Percentiles rank a stretch among this genome's conserved stretches.
Evolutionary conservation across 352 stramenopile species (phyloP).

Genomic region (Saprolegnia diclina): DNA sequence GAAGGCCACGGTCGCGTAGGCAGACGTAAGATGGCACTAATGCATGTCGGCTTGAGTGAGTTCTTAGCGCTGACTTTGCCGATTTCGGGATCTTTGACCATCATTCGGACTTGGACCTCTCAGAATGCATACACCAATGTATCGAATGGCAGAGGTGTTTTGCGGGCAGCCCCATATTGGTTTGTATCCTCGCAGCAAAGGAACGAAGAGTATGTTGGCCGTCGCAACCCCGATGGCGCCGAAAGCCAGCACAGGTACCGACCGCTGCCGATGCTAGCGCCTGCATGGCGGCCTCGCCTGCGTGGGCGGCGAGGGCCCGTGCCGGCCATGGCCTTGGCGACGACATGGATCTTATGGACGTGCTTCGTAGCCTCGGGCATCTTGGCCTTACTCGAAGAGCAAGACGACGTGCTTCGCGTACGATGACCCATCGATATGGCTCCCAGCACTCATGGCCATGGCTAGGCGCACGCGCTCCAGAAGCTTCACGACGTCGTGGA

Average conservation of each 20-base stretch:
- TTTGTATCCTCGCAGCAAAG: conserved; percentile 18
- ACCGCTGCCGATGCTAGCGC: neutral
- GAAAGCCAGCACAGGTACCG: conserved; percentile 13
- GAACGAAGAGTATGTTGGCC: conserved; percentile 22
- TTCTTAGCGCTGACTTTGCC: too few relatives aligned
- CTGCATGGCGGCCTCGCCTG: neutral
- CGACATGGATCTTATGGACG: conserved; percentile 19
- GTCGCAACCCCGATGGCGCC: conserved; percentile 12
- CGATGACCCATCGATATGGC: neutral
- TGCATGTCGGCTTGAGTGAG: neutral
- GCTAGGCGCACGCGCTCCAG: conserved; percentile 82
- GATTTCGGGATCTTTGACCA: neutral
- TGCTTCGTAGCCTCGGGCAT: conserved; percentile 65
- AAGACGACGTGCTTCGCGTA: conserved; percentile 86
- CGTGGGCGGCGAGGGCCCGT: neutral
- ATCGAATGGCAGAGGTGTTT: conserved; percentile 11
- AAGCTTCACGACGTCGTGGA: conserved; percentile 91
- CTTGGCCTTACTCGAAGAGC: conserved; percentile 87
- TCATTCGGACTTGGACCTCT: neutral
- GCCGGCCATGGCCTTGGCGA: neutral
- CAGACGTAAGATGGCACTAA: too few relatives aligned
- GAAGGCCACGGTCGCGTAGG: neutral
- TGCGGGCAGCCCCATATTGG: conserved; percentile 18
- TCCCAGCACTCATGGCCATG: conserved; percentile 3
- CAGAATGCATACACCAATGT: neutral